Evolutionary conservation across 2,329 filamentous ascomycete genomes (phyloP), one percentile per base, ranked within the genome.

Genomic region (Diplodia scrobiculata): DNA sequence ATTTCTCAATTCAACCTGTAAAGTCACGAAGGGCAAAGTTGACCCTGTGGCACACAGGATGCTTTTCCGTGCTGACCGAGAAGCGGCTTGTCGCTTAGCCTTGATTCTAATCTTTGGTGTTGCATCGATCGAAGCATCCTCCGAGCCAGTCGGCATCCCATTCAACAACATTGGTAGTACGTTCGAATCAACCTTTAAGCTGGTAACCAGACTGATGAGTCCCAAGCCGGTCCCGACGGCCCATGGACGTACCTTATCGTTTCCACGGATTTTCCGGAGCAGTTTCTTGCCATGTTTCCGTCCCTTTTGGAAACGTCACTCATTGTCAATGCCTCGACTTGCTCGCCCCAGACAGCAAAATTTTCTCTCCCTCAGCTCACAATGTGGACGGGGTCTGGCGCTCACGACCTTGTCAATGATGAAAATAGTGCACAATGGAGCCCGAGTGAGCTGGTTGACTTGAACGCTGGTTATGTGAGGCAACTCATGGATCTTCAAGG

Each of bases 311-410:
- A 64, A 17, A 17, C 47, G 13, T 27, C 60, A 6, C 11, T 53
- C 10, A 11, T 64, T n/a, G 32, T 64, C 19, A 51, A 51, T 48
- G n/a, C 47, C 11, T 29, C 47, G 11, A 32, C 60, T 17, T 64
- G 60, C 27, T n/a, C 52, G 25, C 14, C 32, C n/a, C 47, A 52
- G 11, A 21, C 45, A 17, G 47, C 60, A 7, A 25, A 32, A 9
- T 64, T 48, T 29, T 47, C 60, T 10, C 29, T 41, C 0, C 60
- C 47, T 7, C 19, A 10, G 5, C 60, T 47, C 32, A 19, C 21
- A 27, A 34, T 64, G 27, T 64, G 60, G 60, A 32, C n/a, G 2
- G 47, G 47, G 2, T 52, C 60, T 5, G 60, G 32, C 14, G 45
- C 60, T 1, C 32, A 52, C 2, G 13, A 38, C 47, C 48, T 64